Percentiles rank a stretch among this genome's conserved stretches.
Evolutionary conservation across 345 rosid genomes (phyloP).

Genomic region (Eucalyptus sideroxylon): DNA sequence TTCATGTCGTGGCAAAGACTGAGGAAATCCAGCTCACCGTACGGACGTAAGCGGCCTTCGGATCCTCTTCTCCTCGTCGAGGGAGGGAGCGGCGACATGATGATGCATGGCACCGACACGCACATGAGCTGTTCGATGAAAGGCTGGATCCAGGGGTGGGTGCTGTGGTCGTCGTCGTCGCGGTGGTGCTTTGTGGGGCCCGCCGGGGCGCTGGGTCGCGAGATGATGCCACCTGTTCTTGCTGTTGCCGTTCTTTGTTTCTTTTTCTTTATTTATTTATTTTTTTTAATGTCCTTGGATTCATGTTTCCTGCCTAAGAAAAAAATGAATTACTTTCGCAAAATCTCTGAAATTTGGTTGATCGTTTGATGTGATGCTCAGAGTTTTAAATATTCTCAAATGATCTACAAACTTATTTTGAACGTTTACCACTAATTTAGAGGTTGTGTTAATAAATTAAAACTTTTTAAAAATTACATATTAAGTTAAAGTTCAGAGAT

Average conservation of each 20-base stretch:
- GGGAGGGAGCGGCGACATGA: background rate
- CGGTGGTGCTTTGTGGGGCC: background rate
- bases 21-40: background rate
- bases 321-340: no score
- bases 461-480: fast-evolving
- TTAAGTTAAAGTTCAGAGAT: fast-evolving
- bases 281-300: no score
- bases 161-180: background rate
- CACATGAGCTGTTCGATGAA: background rate
- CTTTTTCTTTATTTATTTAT: no score
- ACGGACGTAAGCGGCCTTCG: background rate
- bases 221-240: background rate
- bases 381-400: background rate
- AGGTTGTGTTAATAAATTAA: fast-evolving
- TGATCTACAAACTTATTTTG: background rate
- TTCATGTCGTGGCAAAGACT: background rate
- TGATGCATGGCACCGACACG: background rate
- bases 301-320: no score
- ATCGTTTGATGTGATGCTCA: background rate
- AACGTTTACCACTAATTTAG: background rate
- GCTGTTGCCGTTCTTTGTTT: background rate
- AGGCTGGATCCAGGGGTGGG: background rate
- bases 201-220: background rate
- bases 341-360: background rate
- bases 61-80: background rate